Percentiles rank a stretch among this genome's conserved stretches.
These are phyloP conservation scores for Brassica nigra DNA, from an alignment of 345 rosid species.

Conservation along the genomic window DNA sequence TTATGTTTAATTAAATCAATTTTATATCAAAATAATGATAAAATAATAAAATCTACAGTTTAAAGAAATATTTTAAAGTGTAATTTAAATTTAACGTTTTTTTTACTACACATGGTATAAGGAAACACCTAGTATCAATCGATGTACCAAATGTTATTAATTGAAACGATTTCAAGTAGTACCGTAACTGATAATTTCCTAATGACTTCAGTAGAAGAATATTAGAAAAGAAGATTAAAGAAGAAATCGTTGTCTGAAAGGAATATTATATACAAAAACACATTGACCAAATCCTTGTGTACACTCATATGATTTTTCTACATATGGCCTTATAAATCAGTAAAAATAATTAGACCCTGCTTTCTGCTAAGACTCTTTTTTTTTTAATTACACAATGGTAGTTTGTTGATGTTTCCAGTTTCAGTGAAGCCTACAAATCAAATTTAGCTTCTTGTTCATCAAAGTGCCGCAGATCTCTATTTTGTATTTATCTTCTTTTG, in stretches of 20 bases:
- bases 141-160: background rate
- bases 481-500: background rate
- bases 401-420: background rate
- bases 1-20: too few species aligned
- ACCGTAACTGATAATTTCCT: background rate
- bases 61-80: too few species aligned
- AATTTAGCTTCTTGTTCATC: background rate
- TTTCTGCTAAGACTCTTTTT: too few species aligned
- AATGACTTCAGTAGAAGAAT: background rate
- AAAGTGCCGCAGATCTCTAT: background rate
- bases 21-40: too few species aligned
- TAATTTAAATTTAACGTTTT: too few species aligned
- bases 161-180: background rate
- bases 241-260: background rate
- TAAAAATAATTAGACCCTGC: too few species aligned
- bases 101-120: too few species aligned
- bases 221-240: too few species aligned
- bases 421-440: background rate
- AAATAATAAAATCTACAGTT: too few species aligned
- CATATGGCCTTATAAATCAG: background rate
- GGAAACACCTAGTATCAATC: too few species aligned
- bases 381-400: background rate
- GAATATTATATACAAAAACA: too few species aligned
- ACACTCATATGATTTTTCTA: background rate
- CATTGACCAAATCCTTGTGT: too few species aligned